These are phyloP conservation scores for Brassica cretica DNA, from an alignment of 345 rosid genomes.

Conservation along the genomic window DNA sequence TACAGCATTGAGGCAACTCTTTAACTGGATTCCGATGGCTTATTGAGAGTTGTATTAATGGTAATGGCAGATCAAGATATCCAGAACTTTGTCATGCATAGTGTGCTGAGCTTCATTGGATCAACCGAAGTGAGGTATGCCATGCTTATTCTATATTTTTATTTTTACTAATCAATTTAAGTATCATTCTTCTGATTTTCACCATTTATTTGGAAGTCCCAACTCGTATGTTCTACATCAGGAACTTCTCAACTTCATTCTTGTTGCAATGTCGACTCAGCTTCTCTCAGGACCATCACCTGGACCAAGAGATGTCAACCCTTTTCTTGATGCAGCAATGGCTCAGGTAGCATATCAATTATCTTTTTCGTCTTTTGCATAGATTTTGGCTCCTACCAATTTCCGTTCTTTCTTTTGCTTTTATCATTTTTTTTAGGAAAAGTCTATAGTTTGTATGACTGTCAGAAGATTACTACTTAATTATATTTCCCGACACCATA, in stretches of 20 bases:
- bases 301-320: constrained; percentile 71
- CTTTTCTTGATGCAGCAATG: constrained; percentile 89
- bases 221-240: constrained; percentile 75
- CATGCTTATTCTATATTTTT: constrained; percentile 6
- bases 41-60: constrained; percentile 32
- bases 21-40: constrained; percentile 16
- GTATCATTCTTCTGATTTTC: constrained; percentile 19
- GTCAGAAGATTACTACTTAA: constrained; percentile 69
- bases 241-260: constrained; percentile 88
- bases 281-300: constrained; percentile 78
- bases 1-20: not conserved
- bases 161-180: not conserved
- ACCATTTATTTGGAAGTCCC: constrained; percentile 57
- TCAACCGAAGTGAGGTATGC: constrained; percentile 76
- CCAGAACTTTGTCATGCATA: constrained; percentile 72
- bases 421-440: constrained; percentile 55
- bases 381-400: constrained; percentile 5
- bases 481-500: constrained; percentile 47
- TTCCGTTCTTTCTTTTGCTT: constrained; percentile 5
- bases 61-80: constrained; percentile 65
- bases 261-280: constrained; percentile 88
- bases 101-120: constrained; percentile 72
- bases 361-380: not conserved
- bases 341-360: constrained; percentile 80
- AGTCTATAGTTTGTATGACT: constrained; percentile 60